Percentiles rank a stretch among this genome's conserved stretches.
Evolutionary conservation across 1,284 basidiomycete genomes (phyloP).

Genomic region (Cystobasidium sp.): DNA sequence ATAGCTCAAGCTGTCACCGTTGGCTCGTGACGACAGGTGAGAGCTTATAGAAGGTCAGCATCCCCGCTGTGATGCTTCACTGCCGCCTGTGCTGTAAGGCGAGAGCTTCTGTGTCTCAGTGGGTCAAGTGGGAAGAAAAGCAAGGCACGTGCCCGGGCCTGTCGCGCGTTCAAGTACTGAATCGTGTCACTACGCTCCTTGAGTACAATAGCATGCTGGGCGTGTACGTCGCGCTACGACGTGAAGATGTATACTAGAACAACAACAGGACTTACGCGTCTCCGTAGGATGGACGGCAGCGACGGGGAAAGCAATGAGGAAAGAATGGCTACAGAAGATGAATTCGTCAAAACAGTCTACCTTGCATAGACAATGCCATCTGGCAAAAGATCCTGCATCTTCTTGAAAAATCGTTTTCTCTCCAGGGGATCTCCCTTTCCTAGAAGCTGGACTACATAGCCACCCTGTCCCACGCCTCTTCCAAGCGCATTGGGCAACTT

Average conservation of each 20-base stretch:
- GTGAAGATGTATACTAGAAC: too few relatives aligned
- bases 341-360: not conserved
- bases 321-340: not conserved
- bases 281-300: too few relatives aligned
- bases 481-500: slow-evolving; percentile 13
- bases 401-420: slow-evolving; percentile 39
- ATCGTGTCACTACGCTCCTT: too few relatives aligned
- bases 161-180: too few relatives aligned
- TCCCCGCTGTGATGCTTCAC: not conserved
- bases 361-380: slow-evolving; percentile 29
- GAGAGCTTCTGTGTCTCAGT: not conserved
- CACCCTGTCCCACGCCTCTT: slow-evolving; percentile 29
- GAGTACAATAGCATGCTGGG: too few relatives aligned
- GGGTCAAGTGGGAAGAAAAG: not conserved
- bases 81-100: too few relatives aligned
- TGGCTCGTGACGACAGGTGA: not conserved
- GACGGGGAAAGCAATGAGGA: too few relatives aligned
- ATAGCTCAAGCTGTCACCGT: not conserved
- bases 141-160: not conserved
- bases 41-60: not conserved
- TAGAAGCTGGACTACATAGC: slow-evolving; percentile 29
- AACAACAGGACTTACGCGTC: too few relatives aligned
- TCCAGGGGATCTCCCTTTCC: slow-evolving; percentile 38
- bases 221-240: too few relatives aligned
- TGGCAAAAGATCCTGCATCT: slow-evolving; percentile 30